Percentiles rank a stretch among this genome's conserved stretches.
Conservation (phyloP, 2,329 filamentous ascomycete species). For the Amauroascus verrucosus region DNA sequence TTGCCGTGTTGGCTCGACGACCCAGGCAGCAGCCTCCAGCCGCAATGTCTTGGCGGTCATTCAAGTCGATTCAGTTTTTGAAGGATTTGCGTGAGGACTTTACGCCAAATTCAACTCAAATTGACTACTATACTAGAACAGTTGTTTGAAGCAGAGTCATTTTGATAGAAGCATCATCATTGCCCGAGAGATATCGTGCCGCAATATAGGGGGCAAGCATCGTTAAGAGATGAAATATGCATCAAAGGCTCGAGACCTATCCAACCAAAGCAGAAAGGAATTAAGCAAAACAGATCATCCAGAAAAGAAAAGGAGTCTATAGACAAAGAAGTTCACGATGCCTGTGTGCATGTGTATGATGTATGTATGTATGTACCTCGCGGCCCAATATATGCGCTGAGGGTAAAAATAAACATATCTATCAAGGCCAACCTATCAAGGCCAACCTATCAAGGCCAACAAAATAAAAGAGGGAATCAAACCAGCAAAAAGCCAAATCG, state of each 20-base stretch:
- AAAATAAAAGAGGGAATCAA: background rate
- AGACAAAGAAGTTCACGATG: background rate
- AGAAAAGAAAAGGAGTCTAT: background rate
- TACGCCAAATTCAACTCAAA: too few relatives aligned
- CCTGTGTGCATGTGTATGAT: background rate
- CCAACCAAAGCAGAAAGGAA: background rate
- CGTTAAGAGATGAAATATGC: too few relatives aligned
- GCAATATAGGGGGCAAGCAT: too few relatives aligned
- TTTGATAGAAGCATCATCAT: too few relatives aligned
- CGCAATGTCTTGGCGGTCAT: background rate
- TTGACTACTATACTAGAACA: too few relatives aligned
- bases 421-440: too few relatives aligned
- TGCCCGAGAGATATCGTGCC: too few relatives aligned
- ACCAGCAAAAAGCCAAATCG: background rate
- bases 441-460: background rate
- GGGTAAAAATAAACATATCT: background rate
- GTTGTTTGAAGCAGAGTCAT: too few relatives aligned
- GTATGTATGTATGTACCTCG: constrained; percentile 1
- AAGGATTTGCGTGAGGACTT: too few relatives aligned
- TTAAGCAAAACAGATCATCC: background rate
- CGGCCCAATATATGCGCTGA: background rate
- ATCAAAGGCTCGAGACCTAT: too few relatives aligned
- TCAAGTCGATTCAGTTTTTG: too few relatives aligned
- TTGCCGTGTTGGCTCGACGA: background rate
- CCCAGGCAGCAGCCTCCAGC: background rate